Conservation (phyloP, 495 filamentous ascomycete genomes). For the Penicillium canariense region DNA sequence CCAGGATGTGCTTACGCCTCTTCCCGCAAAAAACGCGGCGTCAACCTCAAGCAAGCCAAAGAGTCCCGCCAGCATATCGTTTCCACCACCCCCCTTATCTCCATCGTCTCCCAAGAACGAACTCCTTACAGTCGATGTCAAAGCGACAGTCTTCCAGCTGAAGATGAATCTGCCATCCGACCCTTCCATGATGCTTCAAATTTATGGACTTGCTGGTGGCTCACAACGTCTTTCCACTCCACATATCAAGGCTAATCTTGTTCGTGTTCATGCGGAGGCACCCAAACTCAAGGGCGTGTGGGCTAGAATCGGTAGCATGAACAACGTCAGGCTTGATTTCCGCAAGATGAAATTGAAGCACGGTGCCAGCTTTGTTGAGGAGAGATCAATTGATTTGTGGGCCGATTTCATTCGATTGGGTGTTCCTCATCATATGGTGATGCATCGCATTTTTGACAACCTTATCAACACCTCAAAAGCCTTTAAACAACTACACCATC, state of each 20-base stretch:
- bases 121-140: conserved; percentile 77
- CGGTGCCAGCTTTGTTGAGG: conserved; percentile 58
- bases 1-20: conserved; percentile 65
- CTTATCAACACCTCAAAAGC: conserved; percentile 84
- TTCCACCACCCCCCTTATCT: conserved; percentile 31
- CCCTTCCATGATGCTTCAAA: conserved; percentile 84
- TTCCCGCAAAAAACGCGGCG: conserved; percentile 19
- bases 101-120: conserved; percentile 50
- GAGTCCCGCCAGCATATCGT: conserved; percentile 16
- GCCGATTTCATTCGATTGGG: conserved; percentile 83
- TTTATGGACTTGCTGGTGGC: conserved; percentile 76
- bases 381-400: conserved; percentile 80
- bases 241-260: conserved; percentile 69
- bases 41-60: conserved; percentile 11
- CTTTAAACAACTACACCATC: conserved; percentile 82
- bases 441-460: conserved; percentile 92
- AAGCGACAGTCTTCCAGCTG: conserved; percentile 74
- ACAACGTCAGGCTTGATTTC: conserved; percentile 73
- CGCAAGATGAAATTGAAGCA: conserved; percentile 70
- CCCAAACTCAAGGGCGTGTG: conserved; percentile 78
- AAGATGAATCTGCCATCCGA: conserved; percentile 86
- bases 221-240: conserved; percentile 82
- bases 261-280: conserved; percentile 80
- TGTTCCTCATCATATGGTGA: conserved; percentile 90
- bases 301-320: conserved; percentile 82